Evolutionary conservation across 2,329 filamentous ascomycete genomes (phyloP), one percentile per base, ranked within the genome.

Genomic region (Aspergillus tamarii): DNA sequence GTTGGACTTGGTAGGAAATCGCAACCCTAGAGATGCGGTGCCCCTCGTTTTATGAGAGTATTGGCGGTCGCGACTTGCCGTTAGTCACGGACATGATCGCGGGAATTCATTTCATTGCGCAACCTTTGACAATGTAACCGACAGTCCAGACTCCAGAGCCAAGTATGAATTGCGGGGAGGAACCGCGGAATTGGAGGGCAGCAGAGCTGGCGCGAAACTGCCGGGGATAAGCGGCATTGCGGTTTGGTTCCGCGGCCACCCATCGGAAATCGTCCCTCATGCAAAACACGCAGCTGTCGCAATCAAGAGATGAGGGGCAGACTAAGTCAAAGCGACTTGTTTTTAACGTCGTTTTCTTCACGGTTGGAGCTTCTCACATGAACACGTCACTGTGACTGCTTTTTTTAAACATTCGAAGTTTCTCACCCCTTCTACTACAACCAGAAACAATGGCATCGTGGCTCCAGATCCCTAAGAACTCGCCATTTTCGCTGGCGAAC

Each of bases 401-500:
- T n/a, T 41, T 14, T 50, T 34, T 10, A 32, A 30, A 16, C 9
- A 36, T 50, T 41, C 39, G 11, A n/a, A 7, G 23, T 56, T 26
- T 58, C 53, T 28, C 46, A 45, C 56, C 46, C 43, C 57, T 19
- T 61, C 41, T 11, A 43, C 19, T 26, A 53, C 36, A 30, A 55
- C 30, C 26, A 43, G 30, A 73, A 73, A 73, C 69, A 57, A 79
- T 80, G 74, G 72, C 77, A 69, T 88, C 86, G 60, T 89, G 87
- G 87, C 81, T 90, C 61, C 77, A 77, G 57, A 87, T 90, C 64
- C 85, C 87, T 54, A 80, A 82, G 59, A 80, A 82, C 62, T 89
- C 86, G 62, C 87, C 88, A 72, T 93, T 93, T 78, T 92, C 91
- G 10, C 81, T 94, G 58, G 87, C 89, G 72, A 95, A 95, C 74